Conservation (phyloP, 192 early-diverging fungal species). For the Linnemannia schmuckeri region DNA sequence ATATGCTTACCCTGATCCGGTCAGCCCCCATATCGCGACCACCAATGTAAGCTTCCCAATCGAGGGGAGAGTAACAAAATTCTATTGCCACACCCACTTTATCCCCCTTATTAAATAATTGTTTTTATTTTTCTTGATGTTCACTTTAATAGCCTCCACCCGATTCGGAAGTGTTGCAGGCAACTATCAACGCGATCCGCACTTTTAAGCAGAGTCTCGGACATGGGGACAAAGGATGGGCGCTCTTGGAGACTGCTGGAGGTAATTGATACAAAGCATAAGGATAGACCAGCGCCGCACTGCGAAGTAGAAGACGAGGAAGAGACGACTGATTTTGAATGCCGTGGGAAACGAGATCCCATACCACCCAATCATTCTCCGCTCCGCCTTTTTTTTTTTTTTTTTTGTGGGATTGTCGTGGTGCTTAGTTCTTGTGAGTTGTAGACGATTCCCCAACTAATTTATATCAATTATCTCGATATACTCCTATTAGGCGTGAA, state of each 20-base stretch:
- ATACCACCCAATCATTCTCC: slow-evolving; percentile 5
- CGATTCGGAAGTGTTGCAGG: slow-evolving; percentile 59
- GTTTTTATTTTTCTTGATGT: background rate
- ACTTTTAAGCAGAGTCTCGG: slow-evolving; percentile 35
- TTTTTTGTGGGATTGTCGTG: background rate
- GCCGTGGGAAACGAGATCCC: slow-evolving; percentile 8
- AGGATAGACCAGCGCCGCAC: too few species aligned
- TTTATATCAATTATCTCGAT: background rate
- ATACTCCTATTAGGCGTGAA: slow-evolving; percentile 65
- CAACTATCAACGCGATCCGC: slow-evolving; percentile 57
- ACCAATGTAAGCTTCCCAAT: slow-evolving; percentile 45
- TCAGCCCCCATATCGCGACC: slow-evolving; percentile 81
- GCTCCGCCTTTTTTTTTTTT: background rate
- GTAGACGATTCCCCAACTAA: background rate
- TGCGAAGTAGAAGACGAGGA: background rate
- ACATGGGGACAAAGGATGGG: slow-evolving; percentile 52
- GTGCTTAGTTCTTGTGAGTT: background rate
- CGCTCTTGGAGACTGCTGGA: slow-evolving; percentile 85
- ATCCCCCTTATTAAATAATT: background rate
- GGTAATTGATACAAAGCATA: slow-evolving; percentile 54
- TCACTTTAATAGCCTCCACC: slow-evolving; percentile 55
- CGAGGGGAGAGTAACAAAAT: slow-evolving; percentile 14
- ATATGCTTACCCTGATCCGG: slow-evolving; percentile 79
- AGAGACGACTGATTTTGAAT: background rate
- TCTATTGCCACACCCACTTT: background rate